Evolutionary conservation across 2,329 filamentous ascomycete species (phyloP), one percentile per base, ranked within the genome.

Genomic region (Coleophoma eucalyptorum): DNA sequence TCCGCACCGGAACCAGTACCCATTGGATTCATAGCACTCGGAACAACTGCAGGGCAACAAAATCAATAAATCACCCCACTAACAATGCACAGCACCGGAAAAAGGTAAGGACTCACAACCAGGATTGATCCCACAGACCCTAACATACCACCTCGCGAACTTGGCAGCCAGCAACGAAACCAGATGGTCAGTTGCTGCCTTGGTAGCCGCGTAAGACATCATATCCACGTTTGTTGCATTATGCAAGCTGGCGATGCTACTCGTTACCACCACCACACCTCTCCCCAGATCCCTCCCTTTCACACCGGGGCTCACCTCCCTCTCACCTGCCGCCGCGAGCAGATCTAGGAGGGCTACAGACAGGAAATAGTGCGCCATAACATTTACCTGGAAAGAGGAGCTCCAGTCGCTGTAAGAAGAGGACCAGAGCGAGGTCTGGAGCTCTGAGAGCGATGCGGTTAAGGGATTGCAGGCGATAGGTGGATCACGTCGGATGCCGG

Each of bases 211-310:
- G 53, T 79, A 79, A 55, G 72, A 76, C 5, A 74, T 78, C 58
- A 79, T 62, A 53, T 79, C 76, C 3, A 79, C 67, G 55, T 79
- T 79, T 1, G 76, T 79, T 1, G 60, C 71, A 59, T 77, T 78
- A 52, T 78, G 75, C 69, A 78, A 72, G 58, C 74, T 77, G 2
- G 76, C 75, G 56, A 76, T 79, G 2, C 71, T 75, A 57, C 76
- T 78, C 4, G 74, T 78, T 4, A 79, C 63, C 4, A 78, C 64
- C 15, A 77, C 62, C 0, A 71, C 72, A 0, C 75, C 76, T 6
- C 75, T 65, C 7, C 76, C 75, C 21, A 71, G 62, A 26, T 64
- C 70, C 49, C 59, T 56, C 3, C 64, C 69, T 48, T 56, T 63
- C 20, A 50, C 58, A 15, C 61, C 64, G 51, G 61, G 55, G 2